A percentile compares a stretch with the other conserved stretches of the same genome.
Conservation (phyloP, 2,329 filamentous ascomycete species). For the Beauveria brongniartii region DNA sequence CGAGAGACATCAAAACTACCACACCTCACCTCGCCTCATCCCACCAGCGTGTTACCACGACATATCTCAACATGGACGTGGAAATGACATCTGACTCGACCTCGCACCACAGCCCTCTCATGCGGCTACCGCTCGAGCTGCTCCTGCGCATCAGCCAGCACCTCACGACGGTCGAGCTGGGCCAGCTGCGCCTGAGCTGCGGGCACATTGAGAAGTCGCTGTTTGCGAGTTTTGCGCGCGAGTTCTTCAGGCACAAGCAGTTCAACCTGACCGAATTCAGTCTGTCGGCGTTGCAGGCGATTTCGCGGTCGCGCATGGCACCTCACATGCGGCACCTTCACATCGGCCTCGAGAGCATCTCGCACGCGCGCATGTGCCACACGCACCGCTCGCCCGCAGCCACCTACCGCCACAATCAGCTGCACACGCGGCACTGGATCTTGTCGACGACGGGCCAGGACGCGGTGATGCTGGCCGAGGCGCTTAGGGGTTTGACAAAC, state of each 20-base stretch:
- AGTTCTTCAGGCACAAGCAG: constrained; percentile 59
- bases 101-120: constrained; percentile 13
- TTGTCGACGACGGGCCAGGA: constrained; percentile 38
- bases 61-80: not conserved
- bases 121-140: constrained; percentile 48
- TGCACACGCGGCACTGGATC: constrained; percentile 9
- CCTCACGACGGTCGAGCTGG: constrained; percentile 48
- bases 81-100: not conserved
- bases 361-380: constrained; percentile 3
- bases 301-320: constrained; percentile 38
- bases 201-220: constrained; percentile 45
- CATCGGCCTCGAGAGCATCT: constrained; percentile 13
- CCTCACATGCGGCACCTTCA: constrained; percentile 29
- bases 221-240: constrained; percentile 46
- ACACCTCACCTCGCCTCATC: not conserved
- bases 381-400: not conserved
- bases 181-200: constrained; percentile 46
- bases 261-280: constrained; percentile 55
- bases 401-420: not conserved
- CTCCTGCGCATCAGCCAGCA: constrained; percentile 44
- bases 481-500: constrained; percentile 45
- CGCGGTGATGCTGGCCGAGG: constrained; percentile 45
- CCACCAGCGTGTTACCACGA: not conserved
- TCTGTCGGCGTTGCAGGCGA: constrained; percentile 44
- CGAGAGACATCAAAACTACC: not conserved